These are phyloP conservation scores for Citrus maxima DNA, from an alignment of 345 rosid genomes.

Conservation along the genomic window DNA sequence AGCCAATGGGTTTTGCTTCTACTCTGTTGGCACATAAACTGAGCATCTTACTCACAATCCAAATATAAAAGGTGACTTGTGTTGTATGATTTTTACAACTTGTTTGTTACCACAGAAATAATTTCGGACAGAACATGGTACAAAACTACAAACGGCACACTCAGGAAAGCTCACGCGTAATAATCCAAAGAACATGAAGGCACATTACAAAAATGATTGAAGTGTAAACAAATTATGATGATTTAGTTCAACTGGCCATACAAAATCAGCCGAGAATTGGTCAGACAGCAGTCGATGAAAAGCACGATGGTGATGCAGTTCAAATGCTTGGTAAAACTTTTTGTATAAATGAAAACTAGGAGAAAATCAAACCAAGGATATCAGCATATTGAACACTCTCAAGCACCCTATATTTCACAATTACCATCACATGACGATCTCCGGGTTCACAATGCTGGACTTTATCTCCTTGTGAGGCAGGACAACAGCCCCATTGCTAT, in stretches of 20 bases:
- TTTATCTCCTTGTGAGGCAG: conserved; percentile 78
- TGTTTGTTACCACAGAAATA: background rate
- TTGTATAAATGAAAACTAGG: background rate
- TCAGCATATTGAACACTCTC: background rate
- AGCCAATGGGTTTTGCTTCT: background rate
- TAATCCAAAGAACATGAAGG: too few relatives aligned
- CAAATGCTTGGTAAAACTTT: background rate
- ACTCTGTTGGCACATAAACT: background rate
- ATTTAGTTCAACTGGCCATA: background rate
- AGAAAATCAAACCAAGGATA: background rate
- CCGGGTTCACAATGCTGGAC: conserved; percentile 73
- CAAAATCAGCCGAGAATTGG: background rate
- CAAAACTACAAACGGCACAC: background rate
- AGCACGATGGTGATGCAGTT: background rate
- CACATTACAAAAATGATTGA: background rate
- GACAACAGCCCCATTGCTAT: conserved; percentile 75
- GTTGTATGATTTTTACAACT: background rate
- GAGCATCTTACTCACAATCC: background rate
- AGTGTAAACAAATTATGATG: background rate
- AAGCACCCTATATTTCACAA: background rate
- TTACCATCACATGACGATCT: conserved; percentile 56
- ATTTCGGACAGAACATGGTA: background rate
- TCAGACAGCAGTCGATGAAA: background rate
- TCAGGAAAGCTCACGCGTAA: too few relatives aligned
- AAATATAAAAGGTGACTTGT: background rate